phyloP scores from a whole-genome alignment of 306 rosid species.

The Cucumis hystrix region DNA sequence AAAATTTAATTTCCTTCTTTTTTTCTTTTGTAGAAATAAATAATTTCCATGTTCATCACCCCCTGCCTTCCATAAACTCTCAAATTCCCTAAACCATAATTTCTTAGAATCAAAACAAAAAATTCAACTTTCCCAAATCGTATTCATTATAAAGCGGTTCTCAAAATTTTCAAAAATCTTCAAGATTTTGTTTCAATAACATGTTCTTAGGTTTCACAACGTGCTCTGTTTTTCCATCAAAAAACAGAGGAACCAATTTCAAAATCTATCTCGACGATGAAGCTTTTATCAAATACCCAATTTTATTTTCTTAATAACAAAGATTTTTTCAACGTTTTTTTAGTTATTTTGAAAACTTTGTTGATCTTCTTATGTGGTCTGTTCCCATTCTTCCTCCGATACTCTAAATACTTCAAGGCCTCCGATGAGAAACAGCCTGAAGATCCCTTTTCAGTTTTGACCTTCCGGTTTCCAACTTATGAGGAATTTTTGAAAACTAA shows the following conservation, averaged over 20 bases:
- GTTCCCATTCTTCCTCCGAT: neutral
- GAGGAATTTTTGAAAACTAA: constrained; percentile 25
- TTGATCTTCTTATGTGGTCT: neutral
- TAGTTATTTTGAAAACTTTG: neutral
- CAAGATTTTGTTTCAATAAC: neutral
- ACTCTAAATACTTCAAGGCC: neutral
- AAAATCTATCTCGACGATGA: neutral
- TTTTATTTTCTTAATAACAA: neutral
- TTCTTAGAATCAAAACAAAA: neutral
- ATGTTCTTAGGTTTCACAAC: neutral
- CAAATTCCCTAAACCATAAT: neutral
- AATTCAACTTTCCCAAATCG: neutral
- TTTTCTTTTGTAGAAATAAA: neutral
- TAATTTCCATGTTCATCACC: neutral
- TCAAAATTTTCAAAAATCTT: neutral
- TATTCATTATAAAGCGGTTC: too few relatives aligned
- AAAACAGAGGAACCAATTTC: neutral
- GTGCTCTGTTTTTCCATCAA: neutral
- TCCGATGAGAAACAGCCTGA: neutral
- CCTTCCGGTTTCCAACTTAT: constrained; percentile 50
- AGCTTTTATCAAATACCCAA: neutral
- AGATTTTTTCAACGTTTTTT: neutral
- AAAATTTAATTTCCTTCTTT: too few relatives aligned
- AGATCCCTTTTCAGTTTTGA: constrained; percentile 32
- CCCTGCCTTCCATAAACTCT: neutral